phyloP scores from a whole-genome alignment of 208 protist genomes.

The Acanthamoeba triangularis region DNA sequence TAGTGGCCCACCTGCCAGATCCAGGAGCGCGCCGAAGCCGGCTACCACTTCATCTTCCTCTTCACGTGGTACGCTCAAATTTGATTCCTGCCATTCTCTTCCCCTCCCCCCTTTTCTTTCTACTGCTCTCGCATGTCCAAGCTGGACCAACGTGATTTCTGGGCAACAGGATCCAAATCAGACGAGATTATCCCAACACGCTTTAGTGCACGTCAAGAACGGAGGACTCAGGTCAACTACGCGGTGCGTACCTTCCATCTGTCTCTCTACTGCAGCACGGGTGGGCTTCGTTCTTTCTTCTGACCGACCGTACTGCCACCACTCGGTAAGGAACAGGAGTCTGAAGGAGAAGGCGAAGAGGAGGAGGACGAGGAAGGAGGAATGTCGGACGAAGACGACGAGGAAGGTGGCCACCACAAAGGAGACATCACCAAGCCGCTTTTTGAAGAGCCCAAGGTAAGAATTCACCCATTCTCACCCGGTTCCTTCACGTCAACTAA shows the following conservation, averaged over 20 bases:
- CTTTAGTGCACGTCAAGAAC: constrained; percentile 55
- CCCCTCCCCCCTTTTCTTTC: too few species aligned
- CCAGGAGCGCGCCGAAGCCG: not conserved
- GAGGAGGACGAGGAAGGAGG: constrained; percentile 32
- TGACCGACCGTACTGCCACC: too few species aligned
- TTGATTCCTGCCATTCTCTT: not conserved
- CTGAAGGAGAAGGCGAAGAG: constrained; percentile 41
- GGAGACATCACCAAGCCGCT: not conserved
- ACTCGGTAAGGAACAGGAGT: not conserved
- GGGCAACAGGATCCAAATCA: not conserved
- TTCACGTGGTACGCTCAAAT: not conserved
- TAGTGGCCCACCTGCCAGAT: not conserved
- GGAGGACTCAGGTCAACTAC: constrained; percentile 69
- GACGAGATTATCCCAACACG: constrained; percentile 36
- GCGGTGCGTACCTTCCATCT: not conserved
- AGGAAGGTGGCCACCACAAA: constrained; percentile 11
- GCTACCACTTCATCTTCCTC: not conserved
- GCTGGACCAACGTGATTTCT: not conserved
- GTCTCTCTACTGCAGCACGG: too few species aligned
- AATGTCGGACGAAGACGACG: constrained; percentile 22
- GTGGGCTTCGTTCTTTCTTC: too few species aligned
- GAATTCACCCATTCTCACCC: not conserved
- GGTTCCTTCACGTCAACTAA: not conserved
- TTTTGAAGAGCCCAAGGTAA: constrained; percentile 49
- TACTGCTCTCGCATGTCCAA: too few species aligned